Conservation (phyloP, 208 protist genomes). For the Spironucleus salmonicida region DNA sequence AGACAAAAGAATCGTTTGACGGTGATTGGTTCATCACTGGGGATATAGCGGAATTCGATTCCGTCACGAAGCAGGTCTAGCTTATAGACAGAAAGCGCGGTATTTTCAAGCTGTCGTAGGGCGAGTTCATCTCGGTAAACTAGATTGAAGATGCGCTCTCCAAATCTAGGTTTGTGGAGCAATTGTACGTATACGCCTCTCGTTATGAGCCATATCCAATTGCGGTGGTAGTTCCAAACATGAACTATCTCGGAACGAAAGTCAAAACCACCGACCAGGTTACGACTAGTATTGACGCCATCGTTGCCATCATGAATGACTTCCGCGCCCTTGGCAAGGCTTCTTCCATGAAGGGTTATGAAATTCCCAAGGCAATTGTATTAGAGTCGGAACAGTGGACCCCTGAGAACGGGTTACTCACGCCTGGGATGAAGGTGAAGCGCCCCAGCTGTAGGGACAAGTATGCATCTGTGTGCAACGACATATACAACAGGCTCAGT, state of each 20-base stretch:
- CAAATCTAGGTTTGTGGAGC: background rate
- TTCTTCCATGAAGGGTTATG: background rate
- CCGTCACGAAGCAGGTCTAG: background rate
- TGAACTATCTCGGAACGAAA: background rate
- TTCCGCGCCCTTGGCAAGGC: background rate
- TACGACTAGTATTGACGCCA: background rate
- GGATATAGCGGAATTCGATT: background rate
- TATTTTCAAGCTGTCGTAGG: slow-evolving; percentile 33
- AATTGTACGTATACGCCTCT: background rate
- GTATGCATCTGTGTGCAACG: background rate
- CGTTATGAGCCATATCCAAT: background rate
- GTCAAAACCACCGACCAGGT: background rate
- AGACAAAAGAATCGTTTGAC: background rate
- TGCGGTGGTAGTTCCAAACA: slow-evolving; percentile 19
- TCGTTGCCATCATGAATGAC: background rate
- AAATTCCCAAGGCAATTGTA: background rate
- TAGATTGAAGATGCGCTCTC: background rate
- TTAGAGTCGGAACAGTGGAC: background rate
- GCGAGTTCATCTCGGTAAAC: slow-evolving; percentile 26
- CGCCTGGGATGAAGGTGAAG: slow-evolving; percentile 28
- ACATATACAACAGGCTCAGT: background rate
- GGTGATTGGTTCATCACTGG: background rate
- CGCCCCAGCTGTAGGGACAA: background rate
- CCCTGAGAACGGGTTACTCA: slow-evolving; percentile 12
- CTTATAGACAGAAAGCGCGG: slow-evolving; percentile 23